Evolutionary conservation across 352 stramenopile genomes (phyloP).

Genomic region (Globisporangium splendens): DNA sequence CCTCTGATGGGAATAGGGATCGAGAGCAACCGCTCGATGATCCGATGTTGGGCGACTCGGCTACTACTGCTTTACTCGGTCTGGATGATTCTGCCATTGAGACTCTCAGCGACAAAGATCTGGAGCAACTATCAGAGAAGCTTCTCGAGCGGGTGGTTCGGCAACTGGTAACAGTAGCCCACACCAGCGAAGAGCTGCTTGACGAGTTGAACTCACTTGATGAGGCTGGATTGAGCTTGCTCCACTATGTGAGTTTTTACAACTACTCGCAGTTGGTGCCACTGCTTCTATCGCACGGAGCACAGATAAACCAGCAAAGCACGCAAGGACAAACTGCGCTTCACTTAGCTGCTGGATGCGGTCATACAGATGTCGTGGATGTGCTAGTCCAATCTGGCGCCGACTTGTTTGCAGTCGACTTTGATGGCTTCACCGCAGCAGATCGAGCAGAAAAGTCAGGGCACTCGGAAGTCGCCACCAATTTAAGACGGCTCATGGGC

Average conservation of each 20-base stretch:
- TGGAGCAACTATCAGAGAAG: conserved; percentile 75
- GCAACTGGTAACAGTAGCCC: conserved; percentile 74
- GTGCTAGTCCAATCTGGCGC: conserved; percentile 58
- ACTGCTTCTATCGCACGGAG: conserved; percentile 74
- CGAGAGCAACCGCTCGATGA: too few relatives aligned
- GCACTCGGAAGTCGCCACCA: conserved; percentile 40
- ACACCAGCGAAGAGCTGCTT: conserved; percentile 76
- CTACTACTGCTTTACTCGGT: conserved; percentile 6
- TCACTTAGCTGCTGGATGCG: conserved; percentile 79
- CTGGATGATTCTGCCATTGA: conserved; percentile 75
- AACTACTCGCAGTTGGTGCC: conserved; percentile 80
- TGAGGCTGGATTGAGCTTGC: conserved; percentile 77
- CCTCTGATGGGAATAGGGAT: too few relatives aligned
- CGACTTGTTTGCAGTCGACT: conserved; percentile 62
- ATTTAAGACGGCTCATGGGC: conserved; percentile 43
- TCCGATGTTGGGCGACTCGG: too few relatives aligned
- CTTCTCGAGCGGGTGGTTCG: conserved; percentile 81
- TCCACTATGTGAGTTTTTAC: conserved; percentile 91
- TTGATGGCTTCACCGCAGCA: conserved; percentile 65
- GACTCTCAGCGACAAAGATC: conserved; percentile 67
- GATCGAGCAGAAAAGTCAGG: conserved; percentile 80
- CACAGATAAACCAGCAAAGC: conserved; percentile 82
- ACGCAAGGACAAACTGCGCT: conserved; percentile 80
- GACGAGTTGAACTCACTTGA: conserved; percentile 88
- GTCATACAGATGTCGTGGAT: conserved; percentile 59